Evolutionary conservation across 345 rosid species (phyloP), one percentile per base, ranked within the genome.

Genomic region (Pugionium cornutum): DNA sequence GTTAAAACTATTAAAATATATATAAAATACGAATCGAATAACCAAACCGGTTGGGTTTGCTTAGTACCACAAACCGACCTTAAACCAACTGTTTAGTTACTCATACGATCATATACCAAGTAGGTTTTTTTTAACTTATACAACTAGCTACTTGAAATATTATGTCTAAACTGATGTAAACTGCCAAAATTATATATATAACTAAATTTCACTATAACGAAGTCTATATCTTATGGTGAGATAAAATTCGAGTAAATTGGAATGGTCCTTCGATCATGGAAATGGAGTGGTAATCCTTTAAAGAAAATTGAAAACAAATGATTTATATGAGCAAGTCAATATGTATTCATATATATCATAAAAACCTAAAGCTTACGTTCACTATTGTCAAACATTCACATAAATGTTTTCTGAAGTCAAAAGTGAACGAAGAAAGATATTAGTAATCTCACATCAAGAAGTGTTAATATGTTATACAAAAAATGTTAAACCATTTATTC

Each of bases 241-340:
- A 37, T 6, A 6, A 37, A 6, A 37, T 6, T 37, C 2, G 41
- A 6, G 41, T 5, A 37, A 37, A 36, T 46, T n/a, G n/a, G n/a
- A n/a, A n/a, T 18, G 18, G 18, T 18, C 18, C 18, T 18, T 18
- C 18, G 18, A 18, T 18, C 18, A 56, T 35, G 55, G 47, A 45
- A 37, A 53, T 56, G 18, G 49, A 52, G 50, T 45, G 64, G 71
- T 56, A 18, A 18, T 18, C 64, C 71, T 56, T 67, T 5, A 9
- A 56, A 56, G n/a, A 37, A 46, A 30, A 66, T 43, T 35, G 7
- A 42, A 55, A 42, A 43, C 62, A 56, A 35, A 29, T 1, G 4
- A 47, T 44, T 44, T 56, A 47, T 56, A 47, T 67, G 6, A 35
- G 63, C 39, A 56, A 56, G 37, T 56, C 55, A 36, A 11, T 18